These are phyloP conservation scores for Drechslerella stenobrocha DNA, from an alignment of 2,329 filamentous ascomycete species.

Conservation along the genomic window DNA sequence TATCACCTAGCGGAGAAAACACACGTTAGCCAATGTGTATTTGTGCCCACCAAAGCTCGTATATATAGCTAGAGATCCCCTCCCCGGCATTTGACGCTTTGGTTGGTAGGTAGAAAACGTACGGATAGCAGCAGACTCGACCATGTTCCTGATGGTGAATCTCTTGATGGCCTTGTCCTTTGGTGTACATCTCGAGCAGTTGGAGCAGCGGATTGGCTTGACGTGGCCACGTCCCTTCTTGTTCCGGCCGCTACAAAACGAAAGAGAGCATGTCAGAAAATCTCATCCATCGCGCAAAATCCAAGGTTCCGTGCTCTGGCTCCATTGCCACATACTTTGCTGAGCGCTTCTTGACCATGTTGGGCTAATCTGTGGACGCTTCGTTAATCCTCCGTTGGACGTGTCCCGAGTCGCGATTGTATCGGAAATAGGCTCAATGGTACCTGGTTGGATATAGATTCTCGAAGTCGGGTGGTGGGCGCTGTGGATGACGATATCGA, in stretches of 20 bases:
- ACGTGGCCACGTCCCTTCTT: slow-evolving; percentile 99
- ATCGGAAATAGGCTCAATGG: slow-evolving; percentile 23
- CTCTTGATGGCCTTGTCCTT: slow-evolving; percentile 99
- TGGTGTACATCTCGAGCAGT: slow-evolving; percentile 80
- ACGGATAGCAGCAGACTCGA: slow-evolving; percentile 99
- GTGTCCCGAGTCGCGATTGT: slow-evolving; percentile 1
- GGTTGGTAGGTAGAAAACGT: slow-evolving; percentile 60
- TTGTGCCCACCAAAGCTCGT: not conserved
- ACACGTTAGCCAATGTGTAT: not conserved
- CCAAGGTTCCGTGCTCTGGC: slow-evolving; percentile 3
- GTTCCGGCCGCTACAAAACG: slow-evolving; percentile 89
- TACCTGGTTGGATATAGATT: slow-evolving; percentile 42
- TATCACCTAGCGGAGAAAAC: slow-evolving; percentile 75
- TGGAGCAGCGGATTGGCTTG: slow-evolving; percentile 96
- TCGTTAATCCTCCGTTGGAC: slow-evolving; percentile 28
- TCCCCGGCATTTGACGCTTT: not conserved
- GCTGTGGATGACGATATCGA: slow-evolving; percentile 30
- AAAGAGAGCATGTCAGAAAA: slow-evolving; percentile 23
- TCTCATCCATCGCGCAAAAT: slow-evolving; percentile 11
- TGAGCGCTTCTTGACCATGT: slow-evolving; percentile 75
- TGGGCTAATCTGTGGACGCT: slow-evolving; percentile 32
- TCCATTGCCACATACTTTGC: slow-evolving; percentile 64
- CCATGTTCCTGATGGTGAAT: slow-evolving; percentile 99
- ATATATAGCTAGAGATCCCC: not conserved
- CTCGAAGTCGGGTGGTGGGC: slow-evolving; percentile 16